phyloP scores from a whole-genome alignment of 2,329 filamentous ascomycete species.

The Fusarium cicatricum region DNA sequence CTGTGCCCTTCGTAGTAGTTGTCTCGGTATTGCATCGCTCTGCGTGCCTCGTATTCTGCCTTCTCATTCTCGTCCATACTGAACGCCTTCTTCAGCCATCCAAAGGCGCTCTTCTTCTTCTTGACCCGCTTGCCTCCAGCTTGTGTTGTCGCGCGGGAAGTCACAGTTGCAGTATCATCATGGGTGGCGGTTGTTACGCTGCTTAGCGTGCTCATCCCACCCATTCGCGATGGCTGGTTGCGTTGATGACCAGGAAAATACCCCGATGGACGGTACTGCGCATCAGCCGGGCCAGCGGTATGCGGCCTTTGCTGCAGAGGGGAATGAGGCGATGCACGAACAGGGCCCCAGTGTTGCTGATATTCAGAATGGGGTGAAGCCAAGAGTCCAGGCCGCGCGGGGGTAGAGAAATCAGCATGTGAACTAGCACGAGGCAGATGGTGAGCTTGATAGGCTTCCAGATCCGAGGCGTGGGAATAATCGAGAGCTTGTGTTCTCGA shows the following conservation, averaged over 20 bases:
- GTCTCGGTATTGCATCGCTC: conserved; percentile 54
- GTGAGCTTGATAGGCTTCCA: conserved; percentile 50
- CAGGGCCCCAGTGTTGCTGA: conserved; percentile 66
- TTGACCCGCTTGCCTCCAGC: conserved; percentile 58
- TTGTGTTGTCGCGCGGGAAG: conserved; percentile 39
- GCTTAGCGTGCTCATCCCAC: conserved; percentile 65
- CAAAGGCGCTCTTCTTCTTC: conserved; percentile 73
- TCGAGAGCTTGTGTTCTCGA: conserved; percentile 48
- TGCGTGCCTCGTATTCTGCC: conserved; percentile 65
- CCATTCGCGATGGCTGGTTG: conserved; percentile 62
- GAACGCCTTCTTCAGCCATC: conserved; percentile 74
- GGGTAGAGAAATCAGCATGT: conserved; percentile 42
- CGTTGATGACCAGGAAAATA: conserved; percentile 53
- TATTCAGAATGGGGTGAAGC: conserved; percentile 49
- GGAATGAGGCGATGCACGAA: conserved; percentile 69
- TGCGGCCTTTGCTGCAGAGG: conserved; percentile 68
- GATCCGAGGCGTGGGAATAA: conserved; percentile 59
- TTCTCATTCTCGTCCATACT: conserved; percentile 70
- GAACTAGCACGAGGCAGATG: conserved; percentile 47
- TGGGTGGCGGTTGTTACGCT: conserved; percentile 59
- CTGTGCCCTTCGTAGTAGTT: conserved; percentile 60
- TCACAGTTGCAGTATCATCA: conserved; percentile 46
- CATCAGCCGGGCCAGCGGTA: conserved; percentile 54
- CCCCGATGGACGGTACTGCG: conserved; percentile 43
- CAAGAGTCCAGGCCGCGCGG: conserved; percentile 36